Conservation (phyloP, 345 rosid species). For the Eutrema japonicum region DNA sequence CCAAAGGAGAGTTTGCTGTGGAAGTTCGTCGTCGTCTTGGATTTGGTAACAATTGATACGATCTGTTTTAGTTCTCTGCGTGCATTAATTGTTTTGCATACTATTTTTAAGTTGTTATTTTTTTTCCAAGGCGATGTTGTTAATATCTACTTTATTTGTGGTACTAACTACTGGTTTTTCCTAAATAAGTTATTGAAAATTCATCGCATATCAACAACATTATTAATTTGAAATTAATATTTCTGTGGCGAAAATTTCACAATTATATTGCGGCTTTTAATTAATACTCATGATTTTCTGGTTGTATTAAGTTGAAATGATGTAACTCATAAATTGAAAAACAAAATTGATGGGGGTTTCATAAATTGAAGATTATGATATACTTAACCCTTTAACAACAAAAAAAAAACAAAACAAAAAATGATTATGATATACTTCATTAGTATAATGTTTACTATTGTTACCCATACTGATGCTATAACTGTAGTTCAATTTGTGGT, state of each 20-base stretch:
- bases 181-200: not conserved
- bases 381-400: too few relatives aligned
- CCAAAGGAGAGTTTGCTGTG: constrained; percentile 61
- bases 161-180: not conserved
- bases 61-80: not conserved
- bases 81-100: constrained; percentile 2
- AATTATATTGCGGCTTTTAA: not conserved
- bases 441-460: not conserved
- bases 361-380: not conserved
- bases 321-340: not conserved
- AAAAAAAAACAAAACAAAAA: too few relatives aligned
- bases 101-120: not conserved
- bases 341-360: too few relatives aligned
- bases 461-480: not conserved
- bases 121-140: not conserved
- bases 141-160: not conserved
- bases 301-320: not conserved
- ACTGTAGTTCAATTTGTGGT: not conserved
- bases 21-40: constrained; percentile 63
- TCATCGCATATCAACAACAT: not conserved
- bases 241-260: not conserved
- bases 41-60: constrained; percentile 53
- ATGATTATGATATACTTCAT: not conserved
- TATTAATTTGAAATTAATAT: not conserved
- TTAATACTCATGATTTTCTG: not conserved